Evolutionary conservation across 805 yeast genomes (phyloP), one percentile per base, ranked within the genome.

Genomic region (Naumovozyma dairenensis): DNA sequence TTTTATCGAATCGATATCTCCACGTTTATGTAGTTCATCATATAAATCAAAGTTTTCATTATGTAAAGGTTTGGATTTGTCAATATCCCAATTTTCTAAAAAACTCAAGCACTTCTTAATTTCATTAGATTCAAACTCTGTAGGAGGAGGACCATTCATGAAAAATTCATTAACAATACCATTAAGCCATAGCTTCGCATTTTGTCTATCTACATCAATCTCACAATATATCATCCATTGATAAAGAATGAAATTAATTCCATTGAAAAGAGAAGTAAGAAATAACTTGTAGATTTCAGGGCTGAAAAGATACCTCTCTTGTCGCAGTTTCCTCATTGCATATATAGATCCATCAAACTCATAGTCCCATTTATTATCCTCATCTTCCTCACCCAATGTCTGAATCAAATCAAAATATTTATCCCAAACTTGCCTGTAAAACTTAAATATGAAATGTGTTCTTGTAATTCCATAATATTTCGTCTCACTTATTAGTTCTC

Each of bases 201-300:
- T 42, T 4, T 21, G 19, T 2, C 18, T n/a, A 29, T 43, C 42
- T n/a, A n/a, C n/a, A 9, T 35, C 30, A 8, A 27, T 28, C 5
- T 33, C 28, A 17, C 40, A 39, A 30, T 44, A 50, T 14, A 46
- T 33, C 27, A 35, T 25, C 57, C 56, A 53, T 25, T 50, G 52
- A 29, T 36, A 48, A 12, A 46, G 30, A 9, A 48, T 29, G 15
- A 42, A 48, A 31, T 48, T 44, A 13, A 43, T 34, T 12, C 48
- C 52, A 31, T 51, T 48, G 34, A 50, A 50, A 4, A 41, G 29
- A 4, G 37, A 44, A 7, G 15, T 25, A 1, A 51, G 16, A 4
- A 51, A 22, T 3, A 29, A 18, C 5, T 27, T 21, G 21, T 38
- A 43, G 8, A 35, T 41, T 4, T 33, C 21, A 4, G 36, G 37